These are phyloP conservation scores for Syzygium oleosum DNA, from an alignment of 345 rosid species.

Conservation along the genomic window DNA sequence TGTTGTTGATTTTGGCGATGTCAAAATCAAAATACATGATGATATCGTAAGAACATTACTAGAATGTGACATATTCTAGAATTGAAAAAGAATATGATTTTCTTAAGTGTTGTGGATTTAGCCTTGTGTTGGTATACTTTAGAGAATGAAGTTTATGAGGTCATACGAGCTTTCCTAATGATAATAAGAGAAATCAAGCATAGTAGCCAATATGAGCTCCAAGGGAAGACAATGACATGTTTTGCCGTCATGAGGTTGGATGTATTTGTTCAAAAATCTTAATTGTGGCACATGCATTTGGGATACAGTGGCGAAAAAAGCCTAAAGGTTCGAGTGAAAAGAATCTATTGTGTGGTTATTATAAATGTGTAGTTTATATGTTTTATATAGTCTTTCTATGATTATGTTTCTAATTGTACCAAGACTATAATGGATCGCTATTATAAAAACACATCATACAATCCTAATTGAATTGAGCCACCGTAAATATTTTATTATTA, in stretches of 20 bases:
- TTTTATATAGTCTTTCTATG: not conserved
- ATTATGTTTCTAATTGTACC: not conserved
- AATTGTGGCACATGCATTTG: not conserved
- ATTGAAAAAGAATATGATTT: not conserved
- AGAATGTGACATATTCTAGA: not conserved
- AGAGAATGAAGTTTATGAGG: not conserved
- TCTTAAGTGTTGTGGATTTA: not conserved
- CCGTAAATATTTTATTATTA: not conserved
- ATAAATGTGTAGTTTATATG: not conserved
- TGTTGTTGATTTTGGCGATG: not conserved
- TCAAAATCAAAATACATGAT: not conserved
- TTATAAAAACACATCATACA: not conserved
- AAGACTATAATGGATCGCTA: not conserved
- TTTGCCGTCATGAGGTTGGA: not conserved
- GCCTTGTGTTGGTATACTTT: not conserved
- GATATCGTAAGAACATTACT: not conserved
- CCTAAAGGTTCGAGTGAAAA: not conserved
- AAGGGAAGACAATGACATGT: not conserved
- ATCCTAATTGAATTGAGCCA: not conserved
- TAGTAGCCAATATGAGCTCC: not conserved
- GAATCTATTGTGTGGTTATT: not conserved
- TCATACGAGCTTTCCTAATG: not conserved
- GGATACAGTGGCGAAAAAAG: fast-evolving
- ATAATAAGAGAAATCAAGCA: not conserved
- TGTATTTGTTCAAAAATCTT: not conserved